A percentile compares a stretch with the other conserved stretches of the same genome.
Evolutionary conservation across 352 stramenopile genomes (phyloP).

Genomic region (Phytophthora sp.): DNA sequence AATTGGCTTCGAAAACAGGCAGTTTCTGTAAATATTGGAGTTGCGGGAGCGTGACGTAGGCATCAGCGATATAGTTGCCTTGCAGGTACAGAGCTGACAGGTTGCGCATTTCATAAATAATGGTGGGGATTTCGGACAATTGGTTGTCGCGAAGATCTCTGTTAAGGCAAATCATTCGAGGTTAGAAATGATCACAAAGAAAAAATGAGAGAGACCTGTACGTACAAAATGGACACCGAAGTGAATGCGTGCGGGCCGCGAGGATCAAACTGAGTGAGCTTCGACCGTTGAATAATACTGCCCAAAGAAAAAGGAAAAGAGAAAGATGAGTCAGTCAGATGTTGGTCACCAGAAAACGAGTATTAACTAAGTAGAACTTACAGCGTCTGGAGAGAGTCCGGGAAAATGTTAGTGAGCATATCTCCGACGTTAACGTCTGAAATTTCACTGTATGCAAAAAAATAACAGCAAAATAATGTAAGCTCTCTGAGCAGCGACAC

Average conservation of each 20-base stretch:
- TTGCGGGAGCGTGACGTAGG: slow-evolving; percentile 58
- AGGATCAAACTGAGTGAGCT: slow-evolving; percentile 68
- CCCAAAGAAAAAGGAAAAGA: background rate
- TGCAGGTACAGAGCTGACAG: slow-evolving; percentile 61
- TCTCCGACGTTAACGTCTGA: slow-evolving; percentile 64
- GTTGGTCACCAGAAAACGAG: background rate
- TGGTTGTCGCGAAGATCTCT: slow-evolving; percentile 75
- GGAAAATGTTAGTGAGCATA: slow-evolving; percentile 74
- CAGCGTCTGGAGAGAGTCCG: slow-evolving; percentile 58
- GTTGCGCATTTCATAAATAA: slow-evolving; percentile 72
- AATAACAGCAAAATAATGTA: slow-evolving; percentile 1
- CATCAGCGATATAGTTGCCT: slow-evolving; percentile 57
- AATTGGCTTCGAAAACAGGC: slow-evolving; percentile 50
- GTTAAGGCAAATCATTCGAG: background rate
- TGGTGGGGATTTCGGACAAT: slow-evolving; percentile 63
- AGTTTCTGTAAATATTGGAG: slow-evolving; percentile 64
- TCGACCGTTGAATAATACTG: slow-evolving; percentile 69
- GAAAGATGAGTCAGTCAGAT: slow-evolving; percentile 5
- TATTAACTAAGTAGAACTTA: slow-evolving; percentile 32
- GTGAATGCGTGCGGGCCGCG: slow-evolving; percentile 49
- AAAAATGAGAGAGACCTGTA: slow-evolving; percentile 9
- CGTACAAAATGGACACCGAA: slow-evolving; percentile 62
- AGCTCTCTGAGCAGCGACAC: background rate
- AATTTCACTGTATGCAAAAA: slow-evolving; percentile 43
- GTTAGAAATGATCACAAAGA: slow-evolving; percentile 8